Evolutionary conservation across 108 stramenopile species (phyloP), one percentile per base, ranked within the genome.

Genomic region (Cyclotella sp.): DNA sequence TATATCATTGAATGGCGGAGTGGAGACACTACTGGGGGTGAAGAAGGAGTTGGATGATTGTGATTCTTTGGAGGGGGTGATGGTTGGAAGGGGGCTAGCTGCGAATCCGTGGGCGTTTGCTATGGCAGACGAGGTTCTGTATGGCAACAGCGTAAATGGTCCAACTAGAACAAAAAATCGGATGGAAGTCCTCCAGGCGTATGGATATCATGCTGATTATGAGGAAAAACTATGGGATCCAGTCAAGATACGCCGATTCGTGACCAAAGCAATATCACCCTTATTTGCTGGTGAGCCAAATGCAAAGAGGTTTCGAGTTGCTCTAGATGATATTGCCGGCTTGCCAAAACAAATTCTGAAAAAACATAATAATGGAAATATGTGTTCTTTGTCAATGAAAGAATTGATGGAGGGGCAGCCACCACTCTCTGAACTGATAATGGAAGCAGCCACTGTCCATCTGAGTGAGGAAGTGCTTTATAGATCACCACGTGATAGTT

Each of bases 31-130:
- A 15, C 43, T 79, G 2, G 89, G 88, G 27, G 94, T 86, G 10
- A 80, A 88, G 79, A 76, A 71, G 27, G 82, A 89, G 76, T 86
- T 95, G 52, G 81, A 87, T 0, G 46, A 54, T 30, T 90, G 88
- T 65, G 85, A 86, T 19, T 45, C 53, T 24, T 71, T 95, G 53
- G 81, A 75, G 1, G 96, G 96, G 22, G 86, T 94, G 55, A 97
- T 97, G 96, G 85, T 95, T 42, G 96, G 96, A 7, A 84, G 96
- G 41, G 80, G 87, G 11, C 88, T 76, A 58, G 88, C 86, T 34
- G 86, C 90, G 9, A 85, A 93, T 76, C 96, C 96, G 24, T 97
- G 96, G 96, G 77, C 87, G 14, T 97, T 93, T 85, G 86, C 91
- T 44, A 90, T 85, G 86, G 82, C 91, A 9, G 96, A 95, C 79